Conservation (phyloP, 2,329 filamentous ascomycete genomes). For the Sporothrix brunneoviolacea region DNA sequence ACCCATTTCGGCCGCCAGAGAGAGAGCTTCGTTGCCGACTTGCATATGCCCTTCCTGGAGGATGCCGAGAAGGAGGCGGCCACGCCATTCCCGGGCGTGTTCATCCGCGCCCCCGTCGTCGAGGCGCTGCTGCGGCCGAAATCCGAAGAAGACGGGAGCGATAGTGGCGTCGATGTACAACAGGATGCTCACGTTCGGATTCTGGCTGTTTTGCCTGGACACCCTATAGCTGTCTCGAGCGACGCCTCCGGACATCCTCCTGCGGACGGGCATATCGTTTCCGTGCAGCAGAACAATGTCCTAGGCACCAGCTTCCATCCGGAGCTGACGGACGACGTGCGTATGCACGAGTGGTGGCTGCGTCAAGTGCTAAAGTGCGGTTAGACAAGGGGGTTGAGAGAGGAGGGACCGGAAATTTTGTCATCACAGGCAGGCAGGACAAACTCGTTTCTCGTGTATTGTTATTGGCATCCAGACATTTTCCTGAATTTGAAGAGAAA, state of each 20-base stretch:
- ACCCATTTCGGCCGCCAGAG: constrained; percentile 94
- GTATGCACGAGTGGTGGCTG: constrained; percentile 95
- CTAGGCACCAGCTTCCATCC: constrained; percentile 95
- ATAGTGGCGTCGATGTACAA: constrained; percentile 24
- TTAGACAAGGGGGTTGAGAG: too few species aligned
- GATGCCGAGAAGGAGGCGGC: constrained; percentile 15
- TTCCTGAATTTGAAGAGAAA: too few species aligned
- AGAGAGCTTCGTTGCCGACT: constrained; percentile 76
- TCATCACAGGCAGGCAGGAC: too few species aligned
- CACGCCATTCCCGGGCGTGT: constrained; percentile 70
- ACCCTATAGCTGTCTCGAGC: constrained; percentile 20
- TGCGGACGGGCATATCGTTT: constrained; percentile 67
- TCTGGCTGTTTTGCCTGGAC: constrained; percentile 43
- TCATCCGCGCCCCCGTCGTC: constrained; percentile 91
- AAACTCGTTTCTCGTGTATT: too few species aligned
- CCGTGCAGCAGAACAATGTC: constrained; percentile 83
- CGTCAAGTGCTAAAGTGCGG: constrained; percentile 46
- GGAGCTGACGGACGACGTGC: constrained; percentile 77
- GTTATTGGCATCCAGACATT: too few species aligned
- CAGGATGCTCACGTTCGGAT: constrained; percentile 35
- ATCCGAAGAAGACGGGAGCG: constrained; percentile 23
- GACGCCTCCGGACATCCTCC: background rate
- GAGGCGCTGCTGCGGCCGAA: constrained; percentile 65
- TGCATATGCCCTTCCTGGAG: constrained; percentile 65
- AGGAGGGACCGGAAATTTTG: too few species aligned